Percentiles rank a stretch among this genome's conserved stretches.
Evolutionary conservation across 768 basidiomycete species (phyloP).

Genomic region (Collybia nuda): DNA sequence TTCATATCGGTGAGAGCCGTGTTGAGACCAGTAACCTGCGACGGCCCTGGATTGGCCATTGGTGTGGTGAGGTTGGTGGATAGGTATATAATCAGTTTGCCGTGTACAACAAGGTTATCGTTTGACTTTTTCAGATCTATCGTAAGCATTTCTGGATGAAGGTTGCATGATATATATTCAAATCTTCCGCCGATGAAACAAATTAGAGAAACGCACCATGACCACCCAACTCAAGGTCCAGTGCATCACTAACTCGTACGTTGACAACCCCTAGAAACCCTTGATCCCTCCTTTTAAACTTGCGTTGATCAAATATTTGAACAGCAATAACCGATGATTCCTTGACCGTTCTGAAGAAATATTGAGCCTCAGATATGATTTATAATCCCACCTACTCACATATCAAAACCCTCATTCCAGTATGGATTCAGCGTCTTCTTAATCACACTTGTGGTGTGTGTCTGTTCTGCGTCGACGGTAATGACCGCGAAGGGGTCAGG

Average conservation of each 20-base stretch:
- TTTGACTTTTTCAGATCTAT: constrained; percentile 98
- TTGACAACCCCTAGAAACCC: constrained; percentile 99
- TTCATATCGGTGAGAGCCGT: constrained; percentile 62
- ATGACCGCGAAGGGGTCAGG: constrained; percentile 99
- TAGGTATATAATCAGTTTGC: constrained; percentile 94
- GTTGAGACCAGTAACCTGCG: constrained; percentile 60
- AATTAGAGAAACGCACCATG: constrained; percentile 68
- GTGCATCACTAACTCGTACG: constrained; percentile 83
- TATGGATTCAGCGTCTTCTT: constrained; percentile 95
- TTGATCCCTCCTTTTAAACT: constrained; percentile 98
- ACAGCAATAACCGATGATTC: constrained; percentile 98
- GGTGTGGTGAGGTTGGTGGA: constrained; percentile 88
- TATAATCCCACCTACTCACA: constrained; percentile 50
- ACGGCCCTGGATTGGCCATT: constrained; percentile 81
- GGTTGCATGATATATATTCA: constrained; percentile 7
- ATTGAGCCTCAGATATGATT: constrained; percentile 3
- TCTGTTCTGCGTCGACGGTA: constrained; percentile 97
- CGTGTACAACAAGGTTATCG: constrained; percentile 96
- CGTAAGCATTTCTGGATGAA: constrained; percentile 84
- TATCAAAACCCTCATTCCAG: constrained; percentile 98
- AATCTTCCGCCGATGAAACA: not conserved
- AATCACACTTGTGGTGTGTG: constrained; percentile 94
- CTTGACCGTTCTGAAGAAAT: constrained; percentile 73
- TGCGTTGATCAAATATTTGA: constrained; percentile 98
- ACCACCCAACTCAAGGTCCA: constrained; percentile 90